Evolutionary conservation across 2,329 filamentous ascomycete species (phyloP).

Genomic region (Penicillium freii): DNA sequence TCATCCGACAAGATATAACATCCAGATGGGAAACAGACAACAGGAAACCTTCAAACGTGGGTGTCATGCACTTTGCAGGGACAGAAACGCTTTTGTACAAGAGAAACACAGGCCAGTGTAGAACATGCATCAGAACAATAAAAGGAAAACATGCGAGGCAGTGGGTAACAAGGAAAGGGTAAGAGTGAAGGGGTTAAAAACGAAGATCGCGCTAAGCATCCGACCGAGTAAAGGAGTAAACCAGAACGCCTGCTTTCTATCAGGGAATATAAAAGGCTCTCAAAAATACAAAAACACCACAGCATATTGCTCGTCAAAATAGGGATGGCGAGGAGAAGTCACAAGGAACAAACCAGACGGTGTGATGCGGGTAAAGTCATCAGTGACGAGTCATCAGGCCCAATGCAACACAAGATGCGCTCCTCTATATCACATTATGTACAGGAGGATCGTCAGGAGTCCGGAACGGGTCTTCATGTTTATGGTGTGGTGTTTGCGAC

Average conservation of each 20-base stretch:
- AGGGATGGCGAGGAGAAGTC: constrained; percentile 12
- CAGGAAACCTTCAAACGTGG: constrained; percentile 13
- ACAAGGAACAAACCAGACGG: constrained; percentile 34
- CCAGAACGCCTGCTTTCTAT: constrained; percentile 42
- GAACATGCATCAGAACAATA: constrained; percentile 14
- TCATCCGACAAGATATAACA: constrained; percentile 13
- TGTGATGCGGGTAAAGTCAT: constrained; percentile 27
- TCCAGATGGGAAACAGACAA: constrained; percentile 14
- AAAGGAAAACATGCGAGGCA: not conserved
- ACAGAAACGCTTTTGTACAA: constrained; percentile 37
- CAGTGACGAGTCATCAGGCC: constrained; percentile 29
- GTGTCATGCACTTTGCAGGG: constrained; percentile 16
- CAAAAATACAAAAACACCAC: constrained; percentile 30
- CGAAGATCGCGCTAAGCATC: constrained; percentile 32
- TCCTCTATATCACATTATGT: constrained; percentile 32
- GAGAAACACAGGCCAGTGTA: constrained; percentile 14
- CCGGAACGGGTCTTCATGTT: constrained; percentile 35
- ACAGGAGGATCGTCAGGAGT: constrained; percentile 33
- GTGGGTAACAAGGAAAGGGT: constrained; percentile 8
- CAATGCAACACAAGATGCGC: constrained; percentile 23
- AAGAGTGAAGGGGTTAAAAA: constrained; percentile 13
- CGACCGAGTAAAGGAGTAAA: constrained; percentile 31
- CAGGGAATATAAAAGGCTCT: constrained; percentile 35
- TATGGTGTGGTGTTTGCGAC: constrained; percentile 42
- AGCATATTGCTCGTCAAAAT: constrained; percentile 26